These are phyloP conservation scores for Podospora bellae-mahoneyi DNA, from an alignment of 495 filamentous ascomycete genomes.

Conservation along the genomic window DNA sequence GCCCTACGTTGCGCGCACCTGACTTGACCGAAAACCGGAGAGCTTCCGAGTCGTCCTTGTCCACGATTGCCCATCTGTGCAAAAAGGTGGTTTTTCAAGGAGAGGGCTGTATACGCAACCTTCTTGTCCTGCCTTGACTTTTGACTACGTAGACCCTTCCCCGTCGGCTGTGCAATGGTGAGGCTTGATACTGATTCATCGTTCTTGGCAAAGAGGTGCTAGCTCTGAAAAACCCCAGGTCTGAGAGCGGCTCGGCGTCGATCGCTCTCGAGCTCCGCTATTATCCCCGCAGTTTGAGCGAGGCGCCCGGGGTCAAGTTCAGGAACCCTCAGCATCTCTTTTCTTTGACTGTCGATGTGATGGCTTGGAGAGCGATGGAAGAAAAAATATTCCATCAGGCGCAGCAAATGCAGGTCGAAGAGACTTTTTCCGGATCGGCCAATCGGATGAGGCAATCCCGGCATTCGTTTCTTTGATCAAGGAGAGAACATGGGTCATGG, in stretches of 20 bases:
- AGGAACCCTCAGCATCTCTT: conserved; percentile 3
- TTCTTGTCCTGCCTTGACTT: neutral
- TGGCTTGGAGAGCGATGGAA: neutral
- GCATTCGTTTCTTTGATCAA: neutral
- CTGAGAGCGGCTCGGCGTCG: conserved; percentile 1
- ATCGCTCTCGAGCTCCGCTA: neutral
- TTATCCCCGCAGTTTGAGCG: conserved; percentile 1
- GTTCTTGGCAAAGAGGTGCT: neutral
- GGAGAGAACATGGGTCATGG: neutral
- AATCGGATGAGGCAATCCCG: neutral
- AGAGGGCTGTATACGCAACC: neutral
- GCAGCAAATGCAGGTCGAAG: neutral
- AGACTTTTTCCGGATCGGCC: neutral
- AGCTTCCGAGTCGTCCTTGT: neutral
- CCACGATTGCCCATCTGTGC: neutral
- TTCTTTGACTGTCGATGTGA: neutral
- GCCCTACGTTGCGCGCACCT: neutral
- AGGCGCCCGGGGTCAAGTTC: neutral
- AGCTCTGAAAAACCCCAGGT: neutral
- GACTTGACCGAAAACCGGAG: neutral
- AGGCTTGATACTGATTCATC: conserved; percentile 3
- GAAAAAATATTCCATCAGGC: neutral
- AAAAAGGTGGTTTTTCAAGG: neutral
- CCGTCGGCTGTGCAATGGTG: neutral
- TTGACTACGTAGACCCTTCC: conserved; percentile 3